These are phyloP conservation scores for Hordeum pubiflorum DNA, from an alignment of 202 grass and related monocot species.

Conservation along the genomic window DNA sequence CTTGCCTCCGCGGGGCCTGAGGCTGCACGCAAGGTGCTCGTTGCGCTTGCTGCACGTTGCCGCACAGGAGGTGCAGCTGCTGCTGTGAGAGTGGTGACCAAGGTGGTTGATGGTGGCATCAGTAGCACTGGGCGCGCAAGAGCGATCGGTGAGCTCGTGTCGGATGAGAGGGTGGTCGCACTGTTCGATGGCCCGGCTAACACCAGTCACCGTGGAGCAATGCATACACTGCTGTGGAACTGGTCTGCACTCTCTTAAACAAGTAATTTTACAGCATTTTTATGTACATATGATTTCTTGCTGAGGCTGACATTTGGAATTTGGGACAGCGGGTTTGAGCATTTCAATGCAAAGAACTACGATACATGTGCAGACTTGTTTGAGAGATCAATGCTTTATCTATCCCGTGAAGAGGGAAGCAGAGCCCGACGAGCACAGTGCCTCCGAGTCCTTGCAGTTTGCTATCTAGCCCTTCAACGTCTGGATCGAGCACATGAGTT, in stretches of 20 bases:
- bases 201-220: conserved; percentile 47
- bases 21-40: conserved; percentile 50
- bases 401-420: conserved; percentile 65
- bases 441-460: conserved; percentile 75
- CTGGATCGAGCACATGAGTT: conserved; percentile 84
- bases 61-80: conserved; percentile 39
- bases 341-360: conserved; percentile 72
- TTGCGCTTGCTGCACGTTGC: conserved; percentile 49
- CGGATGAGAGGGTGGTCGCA: conserved; percentile 67
- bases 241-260: conserved; percentile 46
- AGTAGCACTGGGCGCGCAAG: conserved; percentile 26
- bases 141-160: conserved; percentile 57
- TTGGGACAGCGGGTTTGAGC: conserved; percentile 56
- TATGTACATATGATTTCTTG: neutral
- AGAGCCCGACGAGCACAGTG: conserved; percentile 61
- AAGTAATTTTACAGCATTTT: neutral
- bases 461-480: conserved; percentile 60
- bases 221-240: conserved; percentile 88
- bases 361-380: conserved; percentile 56
- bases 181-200: conserved; percentile 52
- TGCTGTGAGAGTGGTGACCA: conserved; percentile 58
- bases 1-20: conserved; percentile 49
- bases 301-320: conserved; percentile 27
- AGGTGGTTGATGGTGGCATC: conserved; percentile 52
- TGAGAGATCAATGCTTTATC: conserved; percentile 91